Evolutionary conservation across 768 basidiomycete species (phyloP), one percentile per base, ranked within the genome.

Genomic region (Suillus alpinus): DNA sequence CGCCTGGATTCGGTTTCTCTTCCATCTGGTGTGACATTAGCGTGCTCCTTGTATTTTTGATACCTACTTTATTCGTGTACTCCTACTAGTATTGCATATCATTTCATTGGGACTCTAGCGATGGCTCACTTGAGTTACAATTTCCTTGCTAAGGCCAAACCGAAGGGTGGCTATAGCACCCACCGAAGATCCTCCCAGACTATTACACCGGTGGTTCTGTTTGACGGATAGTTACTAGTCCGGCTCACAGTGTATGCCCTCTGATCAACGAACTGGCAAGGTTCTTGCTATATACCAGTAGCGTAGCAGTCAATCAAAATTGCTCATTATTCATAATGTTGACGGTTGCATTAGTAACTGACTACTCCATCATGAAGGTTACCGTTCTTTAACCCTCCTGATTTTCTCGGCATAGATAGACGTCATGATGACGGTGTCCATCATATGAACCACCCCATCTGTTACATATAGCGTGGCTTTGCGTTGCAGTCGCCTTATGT

Each of bases 51-150:
- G 44, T 58, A 58, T 58, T 58, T 58, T 58, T 58, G 41, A 34
- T 31, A 20, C 51, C 50, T 57, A 43, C 51, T 49, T 50, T 56
- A 58, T 58, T 58, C 57, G 20, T 58, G 57, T 58, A 44, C 56
- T 55, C 50, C n/a, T 43, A 34, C 31, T 37, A 57, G 34, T 49
- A 51, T 29, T 58, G 57, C 57, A 58, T 32, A 46, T 34, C 57
- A 57, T 46, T 56, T 36, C 50, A 52, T 0, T n/a, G 49, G 12
- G 49, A 12, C 29, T 18, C 18, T 6, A 20, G 50, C 5, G 12
- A 34, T 12, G 20, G 16, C 10, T 26, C 36, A 36, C 14, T 26
- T 18, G 36, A 23, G 16, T 26, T 26, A 37, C 8, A 18, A 18
- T 20, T 20, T n/a, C 50, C 50, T 18, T 13, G 50, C 12, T 14